phyloP scores from a whole-genome alignment of 192 early-diverging fungal genomes.

The Phlyctochytrium planicorne region DNA sequence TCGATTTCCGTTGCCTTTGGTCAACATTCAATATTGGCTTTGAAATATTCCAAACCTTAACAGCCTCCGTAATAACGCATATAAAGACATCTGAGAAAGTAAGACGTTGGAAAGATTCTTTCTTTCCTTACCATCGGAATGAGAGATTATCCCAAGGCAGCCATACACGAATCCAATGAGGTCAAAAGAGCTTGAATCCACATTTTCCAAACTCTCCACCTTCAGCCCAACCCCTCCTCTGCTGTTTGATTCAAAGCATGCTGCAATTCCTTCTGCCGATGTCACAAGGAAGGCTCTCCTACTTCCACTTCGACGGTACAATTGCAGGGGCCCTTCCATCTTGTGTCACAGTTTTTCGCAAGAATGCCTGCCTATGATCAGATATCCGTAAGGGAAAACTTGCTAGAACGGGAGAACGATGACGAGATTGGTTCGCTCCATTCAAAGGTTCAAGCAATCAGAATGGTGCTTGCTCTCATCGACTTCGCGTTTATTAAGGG shows the following conservation, averaged over 20 bases:
- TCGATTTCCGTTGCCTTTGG: conserved; percentile 28
- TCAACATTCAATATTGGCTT: background rate
- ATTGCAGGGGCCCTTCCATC: background rate
- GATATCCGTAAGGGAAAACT: too few relatives aligned
- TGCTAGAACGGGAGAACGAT: too few relatives aligned
- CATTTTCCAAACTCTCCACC: too few relatives aligned
- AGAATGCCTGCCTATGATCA: background rate
- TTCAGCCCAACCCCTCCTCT: background rate
- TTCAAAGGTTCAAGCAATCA: too few relatives aligned
- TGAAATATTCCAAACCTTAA: conserved; percentile 15
- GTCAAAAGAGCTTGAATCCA: background rate
- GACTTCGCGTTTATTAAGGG: too few relatives aligned
- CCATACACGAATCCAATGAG: conserved; percentile 26
- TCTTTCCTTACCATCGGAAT: conserved; percentile 26
- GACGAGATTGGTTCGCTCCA: too few relatives aligned
- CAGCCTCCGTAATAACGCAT: conserved; percentile 41
- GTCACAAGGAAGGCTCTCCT: background rate
- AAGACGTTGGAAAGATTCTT: background rate
- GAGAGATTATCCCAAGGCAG: conserved; percentile 35
- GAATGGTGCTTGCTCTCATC: too few relatives aligned
- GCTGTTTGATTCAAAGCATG: background rate
- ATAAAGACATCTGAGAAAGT: conserved; percentile 40
- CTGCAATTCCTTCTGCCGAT: background rate
- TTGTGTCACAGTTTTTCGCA: background rate
- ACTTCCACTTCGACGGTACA: too few relatives aligned